These are phyloP conservation scores for Tillandsia fasciculata DNA, from an alignment of 176 grass and related monocot genomes.

Conservation along the genomic window DNA sequence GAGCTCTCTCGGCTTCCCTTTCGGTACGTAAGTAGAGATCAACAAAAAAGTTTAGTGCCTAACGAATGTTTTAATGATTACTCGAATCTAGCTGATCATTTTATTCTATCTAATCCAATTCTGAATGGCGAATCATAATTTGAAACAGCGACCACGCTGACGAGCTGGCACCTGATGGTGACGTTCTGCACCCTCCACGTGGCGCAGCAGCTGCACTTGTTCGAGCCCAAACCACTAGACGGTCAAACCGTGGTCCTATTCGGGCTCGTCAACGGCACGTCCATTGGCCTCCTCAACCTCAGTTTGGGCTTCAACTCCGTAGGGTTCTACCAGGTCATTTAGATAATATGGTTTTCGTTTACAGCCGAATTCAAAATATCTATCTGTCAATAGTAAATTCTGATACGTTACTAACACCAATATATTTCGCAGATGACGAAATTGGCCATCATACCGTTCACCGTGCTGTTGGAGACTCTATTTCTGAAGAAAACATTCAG, in stretches of 20 bases:
- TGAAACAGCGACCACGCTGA: slow-evolving; percentile 80
- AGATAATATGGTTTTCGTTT: too few relatives aligned
- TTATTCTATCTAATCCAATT: background rate
- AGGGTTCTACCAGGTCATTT: slow-evolving; percentile 89
- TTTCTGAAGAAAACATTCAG: slow-evolving; percentile 98
- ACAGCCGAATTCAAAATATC: too few relatives aligned
- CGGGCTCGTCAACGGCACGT: slow-evolving; percentile 85
- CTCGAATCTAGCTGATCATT: too few relatives aligned
- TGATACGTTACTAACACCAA: background rate
- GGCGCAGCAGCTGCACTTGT: slow-evolving; percentile 80
- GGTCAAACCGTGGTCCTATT: slow-evolving; percentile 84
- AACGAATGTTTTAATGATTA: too few relatives aligned
- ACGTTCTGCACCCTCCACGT: slow-evolving; percentile 93
- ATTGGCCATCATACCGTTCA: slow-evolving; percentile 98
- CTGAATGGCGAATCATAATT: slow-evolving; percentile 1
- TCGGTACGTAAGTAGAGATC: slow-evolving; percentile 28
- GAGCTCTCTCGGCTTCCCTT: slow-evolving; percentile 92
- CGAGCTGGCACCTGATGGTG: slow-evolving; percentile 99
- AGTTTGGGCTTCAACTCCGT: slow-evolving; percentile 99
- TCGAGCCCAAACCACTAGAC: slow-evolving; percentile 87
- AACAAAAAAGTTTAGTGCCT: too few relatives aligned
- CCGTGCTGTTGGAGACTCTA: slow-evolving; percentile 84
- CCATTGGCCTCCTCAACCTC: slow-evolving; percentile 92
- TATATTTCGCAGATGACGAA: slow-evolving; percentile 90
- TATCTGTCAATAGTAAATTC: too few relatives aligned